Evolutionary conservation across 192 early-diverging fungal genomes (phyloP), one percentile per base, ranked within the genome.

Genomic region (Jimgerdemannia flammicorona): DNA sequence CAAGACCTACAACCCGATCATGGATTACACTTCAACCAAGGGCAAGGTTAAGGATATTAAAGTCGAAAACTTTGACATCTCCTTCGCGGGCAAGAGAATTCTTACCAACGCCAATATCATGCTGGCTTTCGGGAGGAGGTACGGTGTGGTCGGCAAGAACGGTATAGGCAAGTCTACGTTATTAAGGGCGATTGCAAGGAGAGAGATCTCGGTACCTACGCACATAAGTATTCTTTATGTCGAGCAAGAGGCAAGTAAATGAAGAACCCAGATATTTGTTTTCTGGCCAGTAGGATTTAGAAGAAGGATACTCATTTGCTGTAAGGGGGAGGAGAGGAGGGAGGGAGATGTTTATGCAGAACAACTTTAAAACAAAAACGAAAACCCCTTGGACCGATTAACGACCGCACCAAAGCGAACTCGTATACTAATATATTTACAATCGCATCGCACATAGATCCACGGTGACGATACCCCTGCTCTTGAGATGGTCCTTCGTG

Each of bases 181-280:
- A 2, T 70, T 95, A 70, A 87, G 91, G 43, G 91, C 93, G 66
- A 90, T 95, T 70, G 87, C 92, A 39, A 80, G 87, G 74, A 92
- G 97, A 78, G 98, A 99, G 82, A 83, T 99, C 74, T 84, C 85
- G 17, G 88, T 97, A 18, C 96, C 97, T 43, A 87, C 89, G 1
- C 95, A 99, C 79, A 97, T 99, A 75, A 90, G 92, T 71, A 93
- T 99, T 74, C 83, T 98, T 73, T 95, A 98, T 86, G 98, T 99
- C 64, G 98, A 99, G 78, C 98, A 99, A 79, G 98, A 99, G 83
- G 92, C 91, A 84, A 77, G 14, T 70, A 17, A 9, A 66, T 29
- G 43, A 0, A 19, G 29, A 29, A 29, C 29, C 29, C 29, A 29
- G 29, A 29, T 29, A 29, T 29, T 29, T 69, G 74, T 40, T 11